Percentiles rank a stretch among this genome's conserved stretches.
Conservation (phyloP, 2,329 filamentous ascomycete genomes). For the Botrytis medusae region DNA sequence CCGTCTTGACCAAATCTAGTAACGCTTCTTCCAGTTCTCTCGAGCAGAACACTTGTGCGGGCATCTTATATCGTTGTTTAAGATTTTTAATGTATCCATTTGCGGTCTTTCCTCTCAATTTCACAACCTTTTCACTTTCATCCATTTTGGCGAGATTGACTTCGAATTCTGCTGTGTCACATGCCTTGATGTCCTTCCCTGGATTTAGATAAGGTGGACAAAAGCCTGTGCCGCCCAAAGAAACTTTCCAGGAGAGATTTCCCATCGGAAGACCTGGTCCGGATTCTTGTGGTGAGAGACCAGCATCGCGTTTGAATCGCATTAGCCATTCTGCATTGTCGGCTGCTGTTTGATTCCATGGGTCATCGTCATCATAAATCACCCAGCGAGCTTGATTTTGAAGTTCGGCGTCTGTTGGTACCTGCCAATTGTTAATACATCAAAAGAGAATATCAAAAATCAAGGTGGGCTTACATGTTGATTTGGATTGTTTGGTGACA, state of each 20-base stretch:
- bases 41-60: conserved; percentile 56
- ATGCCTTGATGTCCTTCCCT: conserved; percentile 41
- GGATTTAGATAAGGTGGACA: conserved; percentile 55
- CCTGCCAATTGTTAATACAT: conserved; percentile 22
- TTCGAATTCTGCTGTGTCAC: conserved; percentile 38
- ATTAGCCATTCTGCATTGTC: conserved; percentile 64
- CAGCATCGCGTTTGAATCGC: conserved; percentile 59
- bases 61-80: conserved; percentile 46
- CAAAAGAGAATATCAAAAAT: neutral
- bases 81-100: conserved; percentile 51
- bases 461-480: conserved; percentile 44
- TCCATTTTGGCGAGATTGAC: conserved; percentile 29
- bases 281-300: conserved; percentile 49
- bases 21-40: conserved; percentile 58
- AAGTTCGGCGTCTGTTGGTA: conserved; percentile 61
- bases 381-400: conserved; percentile 64
- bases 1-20: conserved; percentile 47
- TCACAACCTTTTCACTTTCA: conserved; percentile 42
- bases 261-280: conserved; percentile 51
- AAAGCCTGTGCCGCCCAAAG: conserved; percentile 55
- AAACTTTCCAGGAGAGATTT: conserved; percentile 47
- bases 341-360: conserved; percentile 63
- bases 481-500: conserved; percentile 61
- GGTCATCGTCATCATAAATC: conserved; percentile 63
- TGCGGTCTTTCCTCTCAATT: conserved; percentile 46